Base-by-base conservation (phyloP, 805 yeast species). In the Saccharomycopsis sp. region DNA sequence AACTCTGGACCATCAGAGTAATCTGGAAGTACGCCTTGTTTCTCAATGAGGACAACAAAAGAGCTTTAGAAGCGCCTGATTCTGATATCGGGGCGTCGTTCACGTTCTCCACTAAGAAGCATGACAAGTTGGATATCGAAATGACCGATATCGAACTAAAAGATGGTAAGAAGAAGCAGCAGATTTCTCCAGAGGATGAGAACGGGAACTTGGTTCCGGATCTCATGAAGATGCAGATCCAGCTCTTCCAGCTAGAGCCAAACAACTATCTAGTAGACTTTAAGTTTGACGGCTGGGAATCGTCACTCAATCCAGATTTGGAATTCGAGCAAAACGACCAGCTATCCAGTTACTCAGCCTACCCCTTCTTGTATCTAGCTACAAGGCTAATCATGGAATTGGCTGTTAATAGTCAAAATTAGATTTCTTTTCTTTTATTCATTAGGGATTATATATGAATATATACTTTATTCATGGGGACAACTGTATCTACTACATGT, bases 271-370 rank as follows among this genome's bases (percentile, higher is more conserved):
- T 94, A 55, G 98, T 94, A 8, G 99, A 94, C 72, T 94, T 94
- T 77, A 94, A 94, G 72, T 94, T 93, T 69, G 98, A 93, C 70
- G 98, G 98, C 0, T 93, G 97, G 96, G 97, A 92, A 68, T 65
- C 47, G 64, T 68, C 54, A 64, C 69, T n/a, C 66, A 68, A 49
- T 47, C 55, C 54, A 20, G 54, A 22, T 12, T 38, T 52, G 19
- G 61, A 55, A 29, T 59, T 58, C 42, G 60, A 59, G 35, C 59
- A 77, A 53, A 82, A 77, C 56, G 94, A 87, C 64, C 93, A 87
- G 64, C 88, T 87, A 73, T 85, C 90, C 60, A 87, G 96, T n/a
- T 90, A 91, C 68, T 86, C 94, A 53, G 97, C 97, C 0, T 93
- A 93, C 69, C 98, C 99, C 34, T 93, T 93, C 71, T 75, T 94